Base-by-base conservation (phyloP, 306 rosid genomes). In the Inga leiocalycina region DNA sequence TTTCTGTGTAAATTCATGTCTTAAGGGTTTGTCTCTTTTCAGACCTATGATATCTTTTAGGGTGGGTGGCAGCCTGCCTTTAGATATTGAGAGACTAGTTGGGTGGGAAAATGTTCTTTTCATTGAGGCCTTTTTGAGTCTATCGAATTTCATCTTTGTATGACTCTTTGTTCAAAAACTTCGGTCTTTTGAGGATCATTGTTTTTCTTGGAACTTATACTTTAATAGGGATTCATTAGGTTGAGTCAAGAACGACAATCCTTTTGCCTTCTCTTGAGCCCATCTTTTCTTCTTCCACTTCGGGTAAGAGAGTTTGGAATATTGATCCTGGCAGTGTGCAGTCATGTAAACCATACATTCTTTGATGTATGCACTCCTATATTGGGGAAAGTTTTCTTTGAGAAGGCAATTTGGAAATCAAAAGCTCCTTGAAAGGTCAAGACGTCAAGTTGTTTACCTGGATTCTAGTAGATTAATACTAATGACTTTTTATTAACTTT, bases 371-470 rank as follows among this genome's bases (percentile, higher is more conserved):
- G 56, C 10, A 22, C 35, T 71, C 54, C 44, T 71, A 6, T 41
- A 16, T 7, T 71, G 24, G 75, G 54, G 54, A 71, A 70, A 43
- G 52, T 43, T 45, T 70, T 70, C 17, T 43, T 37, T 71, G 56
- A 71, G 35, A 71, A 71, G 54, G 35, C 75, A 43, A 71, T 41
- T 20, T 71, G 54, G 54, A 71, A 44, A 70, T n/a, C 32, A 39
- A 71, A 11, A 43, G 54, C 56, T 43, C 54, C 54, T 41, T 41
- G 15, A 3, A 16, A 17, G 73, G 73, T 37, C 27, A 17, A 3
- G 73, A 17, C 48, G 73, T 37, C 27, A 17, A 3, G 73, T 19
- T 17, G 27, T 37, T 43, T 71, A 22, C 22, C 19, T 44, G 10
- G 54, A 71, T 44, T 8, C 54, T n/a, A 54, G 54, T 64, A 57